Evolutionary conservation across 345 rosid genomes (phyloP).

Genomic region (Gossypium australe): DNA sequence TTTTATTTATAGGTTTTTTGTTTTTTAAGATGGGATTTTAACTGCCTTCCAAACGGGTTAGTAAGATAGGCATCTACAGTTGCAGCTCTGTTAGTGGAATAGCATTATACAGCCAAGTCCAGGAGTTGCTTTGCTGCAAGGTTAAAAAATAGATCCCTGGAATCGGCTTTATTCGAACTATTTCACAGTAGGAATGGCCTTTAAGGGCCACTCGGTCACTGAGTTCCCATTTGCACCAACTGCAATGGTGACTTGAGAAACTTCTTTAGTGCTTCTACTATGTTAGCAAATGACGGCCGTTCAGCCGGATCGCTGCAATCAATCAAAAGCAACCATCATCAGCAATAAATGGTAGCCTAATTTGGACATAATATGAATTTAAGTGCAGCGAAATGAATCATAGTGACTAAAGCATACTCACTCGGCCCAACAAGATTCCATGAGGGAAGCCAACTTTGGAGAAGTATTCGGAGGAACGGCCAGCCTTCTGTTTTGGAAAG

Average conservation of each 20-base stretch:
- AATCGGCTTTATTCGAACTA: slow-evolving; percentile 7
- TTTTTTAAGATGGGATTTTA: neutral
- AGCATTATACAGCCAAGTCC: neutral
- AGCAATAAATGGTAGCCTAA: neutral
- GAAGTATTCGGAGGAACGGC: slow-evolving; percentile 67
- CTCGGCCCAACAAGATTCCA: slow-evolving; percentile 99
- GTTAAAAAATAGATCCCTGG: neutral
- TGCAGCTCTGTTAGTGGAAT: slow-evolving; percentile 1
- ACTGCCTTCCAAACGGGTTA: slow-evolving; percentile 7
- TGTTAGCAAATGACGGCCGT: slow-evolving; percentile 64
- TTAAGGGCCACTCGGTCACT: neutral
- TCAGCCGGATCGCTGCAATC: slow-evolving; percentile 58
- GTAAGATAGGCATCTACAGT: neutral
- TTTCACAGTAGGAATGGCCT: neutral
- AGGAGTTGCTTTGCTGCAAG: neutral
- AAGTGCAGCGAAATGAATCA: neutral
- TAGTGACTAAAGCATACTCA: slow-evolving; percentile 25
- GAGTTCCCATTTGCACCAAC: slow-evolving; percentile 54
- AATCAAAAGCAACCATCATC: slow-evolving; percentile 5
- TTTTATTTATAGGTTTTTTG: neutral
- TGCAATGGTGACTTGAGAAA: slow-evolving; percentile 70
- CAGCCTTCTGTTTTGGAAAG: slow-evolving; percentile 93
- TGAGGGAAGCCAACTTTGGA: slow-evolving; percentile 67
- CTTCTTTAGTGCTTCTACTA: slow-evolving; percentile 71
- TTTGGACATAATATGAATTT: neutral